Evolutionary conservation across 2,329 filamentous ascomycete species (phyloP).

Genomic region (Fonsecaea multimorphosa): DNA sequence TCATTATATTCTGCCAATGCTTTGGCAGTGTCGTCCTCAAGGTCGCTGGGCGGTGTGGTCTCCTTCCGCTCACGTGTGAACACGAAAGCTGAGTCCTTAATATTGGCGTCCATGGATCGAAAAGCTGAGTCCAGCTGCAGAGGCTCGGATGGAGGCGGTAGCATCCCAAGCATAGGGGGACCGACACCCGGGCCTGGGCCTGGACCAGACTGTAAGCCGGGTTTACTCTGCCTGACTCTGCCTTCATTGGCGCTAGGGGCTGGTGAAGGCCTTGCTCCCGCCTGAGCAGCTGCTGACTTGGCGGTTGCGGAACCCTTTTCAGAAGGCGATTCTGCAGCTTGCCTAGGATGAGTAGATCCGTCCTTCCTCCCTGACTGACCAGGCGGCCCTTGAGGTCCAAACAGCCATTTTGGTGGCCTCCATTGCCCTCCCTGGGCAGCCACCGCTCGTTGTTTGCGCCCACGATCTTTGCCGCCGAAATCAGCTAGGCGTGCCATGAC

Average conservation of each 20-base stretch:
- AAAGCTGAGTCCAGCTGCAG: constrained; percentile 59
- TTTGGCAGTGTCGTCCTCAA: constrained; percentile 69
- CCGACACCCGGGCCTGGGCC: constrained; percentile 37
- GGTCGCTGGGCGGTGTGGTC: constrained; percentile 52
- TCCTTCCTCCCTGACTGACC: constrained; percentile 3
- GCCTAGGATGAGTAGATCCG: neutral
- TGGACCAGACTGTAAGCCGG: constrained; percentile 6
- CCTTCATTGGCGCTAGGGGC: constrained; percentile 36
- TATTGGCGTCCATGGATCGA: constrained; percentile 54
- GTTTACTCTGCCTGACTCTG: constrained; percentile 33
- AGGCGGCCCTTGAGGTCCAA: constrained; percentile 44
- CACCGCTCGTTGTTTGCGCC: constrained; percentile 74
- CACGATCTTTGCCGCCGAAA: constrained; percentile 77
- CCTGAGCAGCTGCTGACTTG: constrained; percentile 31
- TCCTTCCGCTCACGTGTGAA: constrained; percentile 17
- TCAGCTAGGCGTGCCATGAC: constrained; percentile 79
- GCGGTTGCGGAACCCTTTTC: constrained; percentile 27
- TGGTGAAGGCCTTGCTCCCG: constrained; percentile 24
- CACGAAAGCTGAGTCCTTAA: constrained; percentile 45
- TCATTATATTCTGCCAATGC: constrained; percentile 78
- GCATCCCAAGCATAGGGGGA: constrained; percentile 58
- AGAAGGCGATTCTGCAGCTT: constrained; percentile 11
- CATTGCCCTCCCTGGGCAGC: constrained; percentile 64
- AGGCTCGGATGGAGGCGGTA: constrained; percentile 49
- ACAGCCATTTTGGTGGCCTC: constrained; percentile 50